Evolutionary conservation across 2,329 filamentous ascomycete genomes (phyloP).

Genomic region (Aspergillus caelatus): DNA sequence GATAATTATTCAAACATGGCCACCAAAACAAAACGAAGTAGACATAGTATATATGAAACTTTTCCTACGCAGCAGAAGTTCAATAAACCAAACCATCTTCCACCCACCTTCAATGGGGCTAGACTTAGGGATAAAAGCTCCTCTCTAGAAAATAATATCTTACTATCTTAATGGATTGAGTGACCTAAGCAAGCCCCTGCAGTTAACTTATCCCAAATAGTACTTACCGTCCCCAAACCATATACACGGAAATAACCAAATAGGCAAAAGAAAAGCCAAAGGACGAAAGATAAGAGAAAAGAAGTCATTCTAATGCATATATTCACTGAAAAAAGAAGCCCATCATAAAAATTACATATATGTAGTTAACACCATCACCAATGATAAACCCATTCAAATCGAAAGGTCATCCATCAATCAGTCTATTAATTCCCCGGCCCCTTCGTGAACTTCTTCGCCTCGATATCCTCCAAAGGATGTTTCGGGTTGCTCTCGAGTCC

Average conservation of each 20-base stretch:
- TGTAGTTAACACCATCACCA: not conserved
- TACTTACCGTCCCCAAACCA: too few relatives aligned
- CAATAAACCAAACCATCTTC: not conserved
- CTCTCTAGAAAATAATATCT: too few relatives aligned
- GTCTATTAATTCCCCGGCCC: slow-evolving; percentile 11
- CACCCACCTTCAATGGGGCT: not conserved
- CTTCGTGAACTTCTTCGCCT: slow-evolving; percentile 37
- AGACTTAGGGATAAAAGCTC: too few relatives aligned
- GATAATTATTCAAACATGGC: too few relatives aligned
- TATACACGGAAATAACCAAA: not conserved
- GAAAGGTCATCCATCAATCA: not conserved
- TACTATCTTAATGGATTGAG: too few relatives aligned
- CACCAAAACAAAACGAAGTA: not conserved
- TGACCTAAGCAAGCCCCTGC: too few relatives aligned
- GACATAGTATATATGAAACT: not conserved
- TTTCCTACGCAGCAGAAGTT: not conserved
- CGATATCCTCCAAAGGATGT: slow-evolving; percentile 42
- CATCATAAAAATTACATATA: not conserved
- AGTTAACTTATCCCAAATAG: too few relatives aligned
- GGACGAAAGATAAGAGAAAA: not conserved
- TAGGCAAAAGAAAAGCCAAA: not conserved
- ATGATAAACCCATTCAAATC: not conserved
- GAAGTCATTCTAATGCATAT: not conserved
- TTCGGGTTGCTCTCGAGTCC: slow-evolving; percentile 46
- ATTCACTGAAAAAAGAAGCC: not conserved